These are phyloP conservation scores for Prunus kanzakura DNA, from an alignment of 306 rosid species.

Conservation along the genomic window DNA sequence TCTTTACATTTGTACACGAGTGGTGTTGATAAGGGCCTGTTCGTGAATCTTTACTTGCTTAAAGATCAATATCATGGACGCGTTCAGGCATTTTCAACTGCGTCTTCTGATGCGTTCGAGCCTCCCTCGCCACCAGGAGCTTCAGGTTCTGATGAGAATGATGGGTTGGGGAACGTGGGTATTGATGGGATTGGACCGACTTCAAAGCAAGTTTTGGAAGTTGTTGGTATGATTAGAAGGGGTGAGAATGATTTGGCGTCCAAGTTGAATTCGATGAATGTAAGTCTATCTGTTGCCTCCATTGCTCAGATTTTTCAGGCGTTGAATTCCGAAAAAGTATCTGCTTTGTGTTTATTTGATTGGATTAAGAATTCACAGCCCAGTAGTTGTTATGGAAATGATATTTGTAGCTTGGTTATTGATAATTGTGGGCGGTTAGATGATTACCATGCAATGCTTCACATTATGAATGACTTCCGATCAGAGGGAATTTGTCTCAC, in stretches of 20 bases:
- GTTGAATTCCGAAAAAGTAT: slow-evolving; percentile 37
- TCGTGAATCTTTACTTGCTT: slow-evolving; percentile 4
- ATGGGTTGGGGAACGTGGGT: slow-evolving; percentile 1
- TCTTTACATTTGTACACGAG: slow-evolving; percentile 1
- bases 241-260: slow-evolving; percentile 43
- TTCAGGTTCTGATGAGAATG: not conserved
- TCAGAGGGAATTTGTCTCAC: slow-evolving; percentile 20
- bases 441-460: slow-evolving; percentile 52
- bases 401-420: slow-evolving; percentile 47
- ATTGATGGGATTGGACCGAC: slow-evolving; percentile 9
- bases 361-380: slow-evolving; percentile 47
- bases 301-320: slow-evolving; percentile 33
- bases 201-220: slow-evolving; percentile 37
- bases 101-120: not conserved
- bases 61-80: slow-evolving; percentile 6
- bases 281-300: slow-evolving; percentile 33
- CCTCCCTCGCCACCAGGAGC: slow-evolving; percentile 3
- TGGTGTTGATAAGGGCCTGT: not conserved
- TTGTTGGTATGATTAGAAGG: slow-evolving; percentile 40
- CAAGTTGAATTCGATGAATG: slow-evolving; percentile 43
- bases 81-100: slow-evolving; percentile 27
- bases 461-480: slow-evolving; percentile 39
- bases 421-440: slow-evolving; percentile 62
- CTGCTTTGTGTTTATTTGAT: slow-evolving; percentile 53
- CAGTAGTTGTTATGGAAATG: slow-evolving; percentile 30